Base-by-base conservation (phyloP, 768 basidiomycete species). In the Antrodiella citrinella region DNA sequence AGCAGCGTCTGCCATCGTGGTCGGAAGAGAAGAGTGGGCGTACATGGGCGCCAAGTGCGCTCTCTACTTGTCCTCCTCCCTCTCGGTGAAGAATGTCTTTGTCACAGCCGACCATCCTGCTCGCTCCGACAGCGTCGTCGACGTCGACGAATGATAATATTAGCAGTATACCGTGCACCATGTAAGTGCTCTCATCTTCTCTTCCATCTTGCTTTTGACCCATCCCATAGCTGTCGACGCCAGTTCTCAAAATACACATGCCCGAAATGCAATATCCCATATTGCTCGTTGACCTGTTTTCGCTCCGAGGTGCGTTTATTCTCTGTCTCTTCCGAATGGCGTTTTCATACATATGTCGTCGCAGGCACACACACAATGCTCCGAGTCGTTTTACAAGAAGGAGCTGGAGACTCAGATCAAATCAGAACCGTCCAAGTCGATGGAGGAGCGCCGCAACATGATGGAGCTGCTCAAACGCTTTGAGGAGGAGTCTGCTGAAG, bases 211-310 rank as follows among this genome's bases (percentile, higher is more conserved):
- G 44, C 53, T 51, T 53, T 47, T 49, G 11, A 42, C 35, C 20
- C 39, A 48, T 51, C 21, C 46, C 45, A 7, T 52, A 92, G 89
- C 58, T 92, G 89, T 68, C 74, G 72, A 25, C 73, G 85, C 59
- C 84, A 88, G 58, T 75, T 86, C 55, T 77, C 86, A 15, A 83
- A 81, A 59, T 93, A 93, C 65, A 83, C 81, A 0, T 93, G 91
- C 55, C 85, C 91, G 20, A 73, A 72, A 25, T 93, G 91, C 68
- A 91, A 91, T 59, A 68, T 84, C 22, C 76, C 77, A 0, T 92
- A 92, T 58, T 93, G 91, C 67, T 86, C 86, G 22, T 63, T 91
- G 24, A 68, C 70, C 10, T 93, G 91, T 66, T 93, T 89, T 68
- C 80, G 83, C 41, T 84, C 84, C 23, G 70, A 78, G 66, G 86